Percentiles rank a stretch among this genome's conserved stretches.
phyloP scores from a whole-genome alignment of 2,329 filamentous ascomycete genomes.

The Claviceps spartinae region DNA sequence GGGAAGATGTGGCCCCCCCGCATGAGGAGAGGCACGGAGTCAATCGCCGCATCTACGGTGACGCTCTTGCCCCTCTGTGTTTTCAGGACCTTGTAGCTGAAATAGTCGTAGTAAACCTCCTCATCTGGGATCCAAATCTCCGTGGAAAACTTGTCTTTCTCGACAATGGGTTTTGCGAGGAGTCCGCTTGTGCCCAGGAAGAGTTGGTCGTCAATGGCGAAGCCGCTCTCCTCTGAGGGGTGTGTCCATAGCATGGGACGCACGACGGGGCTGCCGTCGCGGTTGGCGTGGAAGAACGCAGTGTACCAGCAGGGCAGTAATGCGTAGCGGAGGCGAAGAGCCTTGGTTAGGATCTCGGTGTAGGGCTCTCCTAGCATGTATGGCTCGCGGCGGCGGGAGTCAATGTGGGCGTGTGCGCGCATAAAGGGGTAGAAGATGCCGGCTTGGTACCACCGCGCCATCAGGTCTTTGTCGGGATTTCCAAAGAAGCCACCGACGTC shows the following conservation, averaged over 20 bases:
- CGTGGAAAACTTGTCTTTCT: conserved; percentile 56
- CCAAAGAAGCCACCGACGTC: conserved; percentile 98
- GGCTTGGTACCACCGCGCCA: conserved; percentile 91
- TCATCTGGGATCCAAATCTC: conserved; percentile 81
- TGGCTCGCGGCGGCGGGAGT: conserved; percentile 84
- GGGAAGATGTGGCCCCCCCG: conserved; percentile 85
- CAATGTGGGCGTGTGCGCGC: conserved; percentile 92
- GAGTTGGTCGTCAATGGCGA: conserved; percentile 81
- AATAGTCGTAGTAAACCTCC: conserved; percentile 91
- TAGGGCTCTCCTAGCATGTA: conserved; percentile 80
- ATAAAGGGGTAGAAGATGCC: conserved; percentile 98
- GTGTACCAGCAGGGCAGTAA: conserved; percentile 94
- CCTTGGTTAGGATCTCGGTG: conserved; percentile 72
- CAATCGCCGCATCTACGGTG: conserved; percentile 62
- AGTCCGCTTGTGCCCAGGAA: conserved; percentile 82
- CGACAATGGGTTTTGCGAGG: conserved; percentile 81
- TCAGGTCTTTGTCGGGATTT: conserved; percentile 82
- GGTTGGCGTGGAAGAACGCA: conserved; percentile 79
- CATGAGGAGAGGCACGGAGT: conserved; percentile 83
- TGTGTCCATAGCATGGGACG: conserved; percentile 89
- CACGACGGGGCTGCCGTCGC: conserved; percentile 73
- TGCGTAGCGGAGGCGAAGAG: conserved; percentile 76
- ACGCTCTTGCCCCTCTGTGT: conserved; percentile 57
- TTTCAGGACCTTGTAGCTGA: conserved; percentile 63
- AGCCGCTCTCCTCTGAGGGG: conserved; percentile 73